A percentile compares a stretch with the other conserved stretches of the same genome.
Evolutionary conservation across 805 yeast species (phyloP).

Genomic region (Candida morakotiae): DNA sequence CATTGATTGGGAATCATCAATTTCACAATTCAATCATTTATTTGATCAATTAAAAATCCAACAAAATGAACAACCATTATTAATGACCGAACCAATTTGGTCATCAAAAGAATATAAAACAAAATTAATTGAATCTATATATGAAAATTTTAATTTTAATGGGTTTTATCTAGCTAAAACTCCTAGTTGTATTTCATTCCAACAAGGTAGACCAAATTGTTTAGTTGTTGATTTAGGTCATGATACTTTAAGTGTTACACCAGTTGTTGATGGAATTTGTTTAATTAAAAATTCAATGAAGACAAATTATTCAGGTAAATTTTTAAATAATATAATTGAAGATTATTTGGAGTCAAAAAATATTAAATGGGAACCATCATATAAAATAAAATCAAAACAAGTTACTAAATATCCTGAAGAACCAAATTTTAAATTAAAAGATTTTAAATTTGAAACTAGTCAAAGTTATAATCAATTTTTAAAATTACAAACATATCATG

Average conservation of each 20-base stretch:
- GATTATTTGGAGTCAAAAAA: slow-evolving; percentile 33
- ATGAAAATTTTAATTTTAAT: slow-evolving; percentile 68
- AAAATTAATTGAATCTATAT: slow-evolving; percentile 64
- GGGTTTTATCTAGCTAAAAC: slow-evolving; percentile 78
- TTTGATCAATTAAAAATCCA: slow-evolving; percentile 47
- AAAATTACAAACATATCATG: slow-evolving; percentile 53
- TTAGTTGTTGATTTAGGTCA: slow-evolving; percentile 85
- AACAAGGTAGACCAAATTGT: slow-evolving; percentile 84
- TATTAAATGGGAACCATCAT: slow-evolving; percentile 34
- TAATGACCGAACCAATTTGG: slow-evolving; percentile 89
- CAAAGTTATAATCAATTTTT: slow-evolving; percentile 55
- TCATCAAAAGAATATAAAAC: slow-evolving; percentile 62
- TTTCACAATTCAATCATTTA: slow-evolving; percentile 67
- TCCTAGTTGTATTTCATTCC: slow-evolving; percentile 87
- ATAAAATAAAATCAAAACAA: slow-evolving; percentile 46
- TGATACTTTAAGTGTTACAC: slow-evolving; percentile 71
- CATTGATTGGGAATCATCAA: slow-evolving; percentile 84
- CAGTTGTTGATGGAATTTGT: slow-evolving; percentile 79
- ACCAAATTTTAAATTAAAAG: slow-evolving; percentile 17
- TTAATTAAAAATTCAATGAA: slow-evolving; percentile 64
- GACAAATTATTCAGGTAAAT: slow-evolving; percentile 73
- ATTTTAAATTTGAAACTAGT: slow-evolving; percentile 32
- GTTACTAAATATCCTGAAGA: slow-evolving; percentile 29
- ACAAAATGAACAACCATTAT: slow-evolving; percentile 65
- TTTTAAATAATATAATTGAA: slow-evolving; percentile 50